phyloP scores from a whole-genome alignment of 257 asterid genomes.

The Voacanga thouarsii region DNA sequence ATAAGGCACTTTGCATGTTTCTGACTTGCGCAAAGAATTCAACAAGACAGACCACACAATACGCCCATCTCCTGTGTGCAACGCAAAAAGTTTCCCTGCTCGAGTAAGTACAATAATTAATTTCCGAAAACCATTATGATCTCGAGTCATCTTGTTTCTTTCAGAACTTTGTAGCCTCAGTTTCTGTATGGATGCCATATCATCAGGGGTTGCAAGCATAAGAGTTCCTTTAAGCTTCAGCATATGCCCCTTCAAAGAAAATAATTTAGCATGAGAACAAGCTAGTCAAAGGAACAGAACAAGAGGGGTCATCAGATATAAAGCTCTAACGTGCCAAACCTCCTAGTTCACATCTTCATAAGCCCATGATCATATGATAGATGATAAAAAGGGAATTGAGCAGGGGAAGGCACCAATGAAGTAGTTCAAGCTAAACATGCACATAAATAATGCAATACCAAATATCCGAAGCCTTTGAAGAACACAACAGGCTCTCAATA shows the following conservation, averaged over 20 bases:
- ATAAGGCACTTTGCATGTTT: constrained; percentile 62
- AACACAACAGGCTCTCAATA: background rate
- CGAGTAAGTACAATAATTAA: constrained; percentile 82
- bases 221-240: constrained; percentile 92
- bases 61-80: constrained; percentile 97
- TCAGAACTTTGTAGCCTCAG: constrained; percentile 81
- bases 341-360: background rate
- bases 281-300: background rate
- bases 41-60: constrained; percentile 47
- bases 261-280: constrained; percentile 18
- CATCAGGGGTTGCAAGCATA: constrained; percentile 92
- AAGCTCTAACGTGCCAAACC: background rate
- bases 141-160: constrained; percentile 93
- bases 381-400: background rate
- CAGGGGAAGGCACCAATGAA: background rate
- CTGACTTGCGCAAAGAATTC: constrained; percentile 56
- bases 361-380: background rate
- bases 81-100: constrained; percentile 82
- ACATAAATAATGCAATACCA: background rate
- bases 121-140: constrained; percentile 58
- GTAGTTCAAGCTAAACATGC: background rate
- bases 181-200: constrained; percentile 74
- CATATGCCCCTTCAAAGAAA: constrained; percentile 67
- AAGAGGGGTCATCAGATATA: background rate
- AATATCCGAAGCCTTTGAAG: background rate